A percentile compares a stretch with the other conserved stretches of the same genome.
Conservation (phyloP, 1,284 basidiomycete species). For the Cryptococcus depauperatus region DNA sequence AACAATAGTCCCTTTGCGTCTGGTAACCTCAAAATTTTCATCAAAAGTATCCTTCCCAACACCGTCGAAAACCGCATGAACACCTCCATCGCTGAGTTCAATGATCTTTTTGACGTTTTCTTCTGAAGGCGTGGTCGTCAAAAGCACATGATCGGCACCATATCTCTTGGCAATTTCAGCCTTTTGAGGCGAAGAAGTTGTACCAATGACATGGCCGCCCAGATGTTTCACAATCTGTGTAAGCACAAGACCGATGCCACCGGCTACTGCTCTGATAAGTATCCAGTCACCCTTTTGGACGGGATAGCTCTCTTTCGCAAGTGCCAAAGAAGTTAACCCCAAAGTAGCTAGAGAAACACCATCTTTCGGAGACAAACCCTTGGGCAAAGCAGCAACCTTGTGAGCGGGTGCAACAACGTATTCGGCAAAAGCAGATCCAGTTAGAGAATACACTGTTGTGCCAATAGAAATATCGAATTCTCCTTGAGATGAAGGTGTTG, state of each 20-base stretch:
- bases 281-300: slow-evolving; percentile 56
- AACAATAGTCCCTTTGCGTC: slow-evolving; percentile 67
- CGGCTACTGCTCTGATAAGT: slow-evolving; percentile 76
- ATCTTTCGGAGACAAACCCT: slow-evolving; percentile 53
- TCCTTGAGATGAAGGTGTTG: slow-evolving; percentile 52
- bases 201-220: slow-evolving; percentile 87
- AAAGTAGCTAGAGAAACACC: slow-evolving; percentile 67
- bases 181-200: slow-evolving; percentile 80
- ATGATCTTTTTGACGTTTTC: slow-evolving; percentile 57
- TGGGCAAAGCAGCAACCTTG: slow-evolving; percentile 51
- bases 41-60: slow-evolving; percentile 92
- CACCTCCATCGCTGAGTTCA: slow-evolving; percentile 74
- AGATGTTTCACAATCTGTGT: slow-evolving; percentile 49
- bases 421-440: slow-evolving; percentile 60
- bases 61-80: slow-evolving; percentile 79
- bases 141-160: slow-evolving; percentile 79
- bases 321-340: slow-evolving; percentile 69
- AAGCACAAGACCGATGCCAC: slow-evolving; percentile 54
- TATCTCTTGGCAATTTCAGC: slow-evolving; percentile 68
- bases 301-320: slow-evolving; percentile 68
- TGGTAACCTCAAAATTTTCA: slow-evolving; percentile 68
- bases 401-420: slow-evolving; percentile 63
- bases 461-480: slow-evolving; percentile 45
- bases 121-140: slow-evolving; percentile 54
- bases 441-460: slow-evolving; percentile 49